Evolutionary conservation across 192 early-diverging fungal species (phyloP), one percentile per base, ranked within the genome.

Genomic region (Coemansia sp.): DNA sequence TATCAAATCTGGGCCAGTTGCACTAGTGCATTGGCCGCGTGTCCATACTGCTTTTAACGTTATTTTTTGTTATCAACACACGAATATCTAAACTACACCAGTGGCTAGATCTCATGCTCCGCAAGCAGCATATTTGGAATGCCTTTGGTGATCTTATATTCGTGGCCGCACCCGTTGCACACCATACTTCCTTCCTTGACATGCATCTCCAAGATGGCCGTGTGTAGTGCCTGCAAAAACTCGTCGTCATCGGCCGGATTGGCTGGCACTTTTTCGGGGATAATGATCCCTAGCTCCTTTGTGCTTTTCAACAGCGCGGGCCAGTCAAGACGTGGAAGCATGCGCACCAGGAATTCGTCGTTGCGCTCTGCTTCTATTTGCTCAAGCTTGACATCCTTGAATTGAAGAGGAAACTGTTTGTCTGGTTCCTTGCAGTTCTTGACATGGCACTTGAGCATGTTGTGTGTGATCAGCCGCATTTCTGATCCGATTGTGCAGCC

Each of bases 361-460:
- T 92, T 94, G 64, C 88, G 86, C 47, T 97, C 94, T n/a, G 89
- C 89, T 64, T 97, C 94, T 57, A 87, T 74, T 60, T 88, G 77
- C 73, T 97, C 93, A 18, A 96, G 78, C 63, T 92, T 85, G 14
- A 85, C 89, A 34, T 96, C 88, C 63, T 89, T 83, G 69, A 98
- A 82, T 47, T 85, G 82, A 19, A 98, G 85, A n/a, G 97, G 97
- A 65, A 92, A 98, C 83, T 91, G 93, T 72, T 90, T 88, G 64
- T 82, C 83, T 0, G 82, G 82, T 49, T 84, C 69, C n/a, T 85
- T 87, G 85, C 97, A 98, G 81, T 88, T 88, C 78, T 94, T 96
- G 72, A 92, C 97, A 71, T 96, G 93, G 89, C 97, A 98, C 83
- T 94, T 92, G 56, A 98, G 87, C 93, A 98, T 93, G 78, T 98